Conservation (phyloP, 2,329 filamentous ascomycete genomes). For the Neofusicoccum laricinum region DNA sequence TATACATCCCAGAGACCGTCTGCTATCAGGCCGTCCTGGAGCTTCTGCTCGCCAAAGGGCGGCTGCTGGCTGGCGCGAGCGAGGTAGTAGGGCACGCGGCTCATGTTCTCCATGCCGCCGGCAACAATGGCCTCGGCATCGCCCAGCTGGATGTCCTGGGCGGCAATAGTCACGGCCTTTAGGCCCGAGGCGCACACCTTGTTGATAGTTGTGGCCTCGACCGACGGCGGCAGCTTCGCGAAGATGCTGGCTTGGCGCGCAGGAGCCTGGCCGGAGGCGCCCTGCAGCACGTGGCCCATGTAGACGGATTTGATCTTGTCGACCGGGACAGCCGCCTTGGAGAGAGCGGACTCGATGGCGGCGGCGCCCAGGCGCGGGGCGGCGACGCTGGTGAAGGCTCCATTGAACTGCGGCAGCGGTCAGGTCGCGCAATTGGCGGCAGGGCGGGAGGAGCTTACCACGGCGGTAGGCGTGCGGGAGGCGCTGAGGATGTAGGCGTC, state of each 20-base stretch:
- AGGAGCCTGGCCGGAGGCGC: slow-evolving; percentile 79
- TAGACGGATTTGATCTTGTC: slow-evolving; percentile 88
- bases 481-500: slow-evolving; percentile 94
- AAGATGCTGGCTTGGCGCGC: slow-evolving; percentile 89
- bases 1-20: slow-evolving; percentile 97
- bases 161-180: slow-evolving; percentile 86
- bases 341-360: slow-evolving; percentile 86
- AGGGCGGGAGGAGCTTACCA: slow-evolving; percentile 54
- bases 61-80: slow-evolving; percentile 78
- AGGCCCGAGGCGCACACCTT: slow-evolving; percentile 96
- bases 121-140: slow-evolving; percentile 85
- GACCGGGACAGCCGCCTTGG: slow-evolving; percentile 78
- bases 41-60: slow-evolving; percentile 79
- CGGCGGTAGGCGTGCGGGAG: slow-evolving; percentile 82
- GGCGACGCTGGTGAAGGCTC: slow-evolving; percentile 76
- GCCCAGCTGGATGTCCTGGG: slow-evolving; percentile 91
- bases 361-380: slow-evolving; percentile 86
- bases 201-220: slow-evolving; percentile 92
- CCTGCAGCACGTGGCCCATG: slow-evolving; percentile 94
- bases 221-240: slow-evolving; percentile 73
- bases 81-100: slow-evolving; percentile 85
- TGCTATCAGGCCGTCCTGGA: slow-evolving; percentile 90
- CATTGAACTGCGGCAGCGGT: slow-evolving; percentile 73
- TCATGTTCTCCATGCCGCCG: slow-evolving; percentile 99
- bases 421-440: not conserved